Conservation (phyloP, 2,329 filamentous ascomycete genomes). For the Trichophyton verrucosum region DNA sequence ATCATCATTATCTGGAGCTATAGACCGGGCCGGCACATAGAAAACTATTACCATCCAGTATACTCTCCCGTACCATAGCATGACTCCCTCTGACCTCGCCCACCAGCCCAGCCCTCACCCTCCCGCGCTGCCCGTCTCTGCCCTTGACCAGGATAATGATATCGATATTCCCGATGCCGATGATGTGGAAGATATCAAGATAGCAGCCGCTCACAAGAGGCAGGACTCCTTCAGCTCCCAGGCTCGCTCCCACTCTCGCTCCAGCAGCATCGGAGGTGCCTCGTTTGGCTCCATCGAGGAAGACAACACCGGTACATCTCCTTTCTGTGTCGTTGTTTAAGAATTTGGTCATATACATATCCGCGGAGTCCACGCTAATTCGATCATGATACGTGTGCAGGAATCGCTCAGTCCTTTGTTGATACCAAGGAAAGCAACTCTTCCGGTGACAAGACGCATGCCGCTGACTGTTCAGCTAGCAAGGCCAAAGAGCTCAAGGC, state of each 20-base stretch:
- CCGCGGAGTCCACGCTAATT: not conserved
- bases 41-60: slow-evolving; percentile 1
- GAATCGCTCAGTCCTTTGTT: slow-evolving; percentile 34
- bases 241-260: slow-evolving; percentile 27
- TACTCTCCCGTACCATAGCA: slow-evolving; percentile 4
- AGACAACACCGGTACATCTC: slow-evolving; percentile 25
- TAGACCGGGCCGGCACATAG: not conserved
- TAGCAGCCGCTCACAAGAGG: not conserved
- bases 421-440: slow-evolving; percentile 26
- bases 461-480: slow-evolving; percentile 13
- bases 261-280: slow-evolving; percentile 29
- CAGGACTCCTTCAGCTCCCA: slow-evolving; percentile 23
- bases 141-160: not conserved
- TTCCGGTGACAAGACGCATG: slow-evolving; percentile 15
- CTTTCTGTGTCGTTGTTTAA: not conserved
- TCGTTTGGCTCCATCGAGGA: slow-evolving; percentile 35
- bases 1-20: not conserved
- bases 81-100: slow-evolving; percentile 3
- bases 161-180: not conserved
- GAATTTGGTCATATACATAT: not conserved
- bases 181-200: slow-evolving; percentile 4
- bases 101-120: not conserved
- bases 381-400: slow-evolving; percentile 14
- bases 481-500: slow-evolving; percentile 21
- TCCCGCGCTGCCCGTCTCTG: not conserved